Evolutionary conservation across 2,329 filamentous ascomycete genomes (phyloP).

Genomic region (Aureobasidium sp.): DNA sequence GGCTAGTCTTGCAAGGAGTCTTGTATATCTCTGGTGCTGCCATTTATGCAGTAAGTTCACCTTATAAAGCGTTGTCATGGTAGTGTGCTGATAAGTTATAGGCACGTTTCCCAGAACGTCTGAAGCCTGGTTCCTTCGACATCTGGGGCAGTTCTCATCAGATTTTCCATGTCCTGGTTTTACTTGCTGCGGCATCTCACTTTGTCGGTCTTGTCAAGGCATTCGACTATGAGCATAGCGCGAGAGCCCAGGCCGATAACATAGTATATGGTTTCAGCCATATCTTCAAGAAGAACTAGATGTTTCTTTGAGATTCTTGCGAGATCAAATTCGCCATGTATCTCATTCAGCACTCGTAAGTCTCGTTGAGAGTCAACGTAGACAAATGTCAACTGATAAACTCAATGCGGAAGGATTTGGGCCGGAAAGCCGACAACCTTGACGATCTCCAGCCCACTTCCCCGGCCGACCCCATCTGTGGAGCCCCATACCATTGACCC

Average conservation of each 20-base stretch:
- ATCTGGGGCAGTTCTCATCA: conserved; percentile 92
- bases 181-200: conserved; percentile 74
- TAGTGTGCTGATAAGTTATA: conserved; percentile 24
- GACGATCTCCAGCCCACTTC: not conserved
- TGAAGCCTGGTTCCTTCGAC: conserved; percentile 71
- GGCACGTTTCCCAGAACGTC: conserved; percentile 75
- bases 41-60: conserved; percentile 63
- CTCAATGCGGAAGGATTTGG: not conserved
- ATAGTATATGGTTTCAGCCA: not conserved
- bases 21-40: conserved; percentile 80
- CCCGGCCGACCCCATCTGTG: not conserved
- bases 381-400: not conserved
- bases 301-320: not conserved
- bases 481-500: not conserved
- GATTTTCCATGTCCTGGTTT: conserved; percentile 85
- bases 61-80: too few species aligned
- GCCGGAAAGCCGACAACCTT: not conserved
- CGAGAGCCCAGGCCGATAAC: not conserved
- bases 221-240: conserved; percentile 73
- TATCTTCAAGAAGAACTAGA: not conserved
- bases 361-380: not conserved
- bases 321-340: not conserved
- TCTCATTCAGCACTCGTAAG: not conserved
- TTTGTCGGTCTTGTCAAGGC: conserved; percentile 72
- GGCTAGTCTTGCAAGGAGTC: conserved; percentile 69